phyloP scores from a whole-genome alignment of 2,329 filamentous ascomycete species.

The Fusarium sp. region DNA sequence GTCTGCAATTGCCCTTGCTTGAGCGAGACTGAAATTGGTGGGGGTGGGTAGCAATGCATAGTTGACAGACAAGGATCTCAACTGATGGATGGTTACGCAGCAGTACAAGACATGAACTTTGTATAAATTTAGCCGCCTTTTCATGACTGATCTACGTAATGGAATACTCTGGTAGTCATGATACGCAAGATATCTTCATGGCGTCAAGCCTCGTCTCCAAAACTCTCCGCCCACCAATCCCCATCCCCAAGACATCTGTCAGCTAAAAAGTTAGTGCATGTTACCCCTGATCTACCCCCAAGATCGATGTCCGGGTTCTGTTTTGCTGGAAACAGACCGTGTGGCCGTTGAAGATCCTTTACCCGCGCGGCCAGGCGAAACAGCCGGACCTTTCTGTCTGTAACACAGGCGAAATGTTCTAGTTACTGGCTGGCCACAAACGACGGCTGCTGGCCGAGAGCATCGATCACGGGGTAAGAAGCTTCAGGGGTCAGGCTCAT shows the following conservation, averaged over 20 bases:
- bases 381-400: slow-evolving; percentile 33
- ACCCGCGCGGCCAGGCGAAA: slow-evolving; percentile 45
- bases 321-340: slow-evolving; percentile 8
- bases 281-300: slow-evolving; percentile 24
- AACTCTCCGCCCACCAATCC: slow-evolving; percentile 23
- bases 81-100: slow-evolving; percentile 15
- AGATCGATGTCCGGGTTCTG: not conserved
- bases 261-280: slow-evolving; percentile 23
- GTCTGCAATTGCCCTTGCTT: slow-evolving; percentile 14
- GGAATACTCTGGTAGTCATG: not conserved
- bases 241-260: slow-evolving; percentile 23
- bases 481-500: slow-evolving; percentile 6
- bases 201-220: slow-evolving; percentile 18
- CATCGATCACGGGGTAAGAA: slow-evolving; percentile 11
- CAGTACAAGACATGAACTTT: not conserved
- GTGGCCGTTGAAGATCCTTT: slow-evolving; percentile 11
- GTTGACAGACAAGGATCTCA: slow-evolving; percentile 18
- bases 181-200: slow-evolving; percentile 2
- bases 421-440: slow-evolving; percentile 36
- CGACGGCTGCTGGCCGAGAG: slow-evolving; percentile 26
- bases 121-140: not conserved
- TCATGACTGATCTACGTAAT: not conserved
- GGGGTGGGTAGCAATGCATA: slow-evolving; percentile 27
- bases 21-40: slow-evolving; percentile 25
- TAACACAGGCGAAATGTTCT: slow-evolving; percentile 30